phyloP scores from a whole-genome alignment of 345 rosid genomes.

The Clausena lansium region DNA sequence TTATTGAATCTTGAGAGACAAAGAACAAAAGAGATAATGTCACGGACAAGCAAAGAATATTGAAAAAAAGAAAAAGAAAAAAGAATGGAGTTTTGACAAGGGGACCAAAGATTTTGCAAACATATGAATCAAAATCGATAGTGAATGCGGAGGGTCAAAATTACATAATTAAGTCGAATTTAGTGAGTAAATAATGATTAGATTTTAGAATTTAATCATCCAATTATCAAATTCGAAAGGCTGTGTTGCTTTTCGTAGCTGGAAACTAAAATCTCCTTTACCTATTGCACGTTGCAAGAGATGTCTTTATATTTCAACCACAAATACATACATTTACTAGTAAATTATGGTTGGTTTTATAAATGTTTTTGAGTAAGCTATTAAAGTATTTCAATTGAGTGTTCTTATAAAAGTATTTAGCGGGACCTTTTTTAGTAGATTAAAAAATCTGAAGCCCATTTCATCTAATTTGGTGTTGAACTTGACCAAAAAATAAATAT shows the following conservation, averaged over 20 bases:
- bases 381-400: too few species aligned
- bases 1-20: neutral
- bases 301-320: neutral
- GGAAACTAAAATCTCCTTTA: neutral
- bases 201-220: neutral
- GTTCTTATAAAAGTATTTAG: too few species aligned
- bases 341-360: neutral
- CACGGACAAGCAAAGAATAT: constrained; percentile 6
- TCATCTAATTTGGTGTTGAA: too few species aligned
- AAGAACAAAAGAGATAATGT: neutral
- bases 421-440: too few species aligned
- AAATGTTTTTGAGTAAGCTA: neutral
- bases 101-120: neutral
- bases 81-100: neutral
- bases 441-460: neutral
- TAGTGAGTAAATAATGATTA: neutral
- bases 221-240: neutral
- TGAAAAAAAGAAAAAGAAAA: too few species aligned
- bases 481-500: too few species aligned
- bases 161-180: neutral
- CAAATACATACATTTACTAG: neutral
- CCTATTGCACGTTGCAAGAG: neutral
- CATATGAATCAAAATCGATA: neutral
- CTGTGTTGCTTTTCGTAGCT: too few species aligned
- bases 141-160: neutral